Conservation (phyloP, 2,329 filamentous ascomycete species). For the Chlorencoelia australis region DNA sequence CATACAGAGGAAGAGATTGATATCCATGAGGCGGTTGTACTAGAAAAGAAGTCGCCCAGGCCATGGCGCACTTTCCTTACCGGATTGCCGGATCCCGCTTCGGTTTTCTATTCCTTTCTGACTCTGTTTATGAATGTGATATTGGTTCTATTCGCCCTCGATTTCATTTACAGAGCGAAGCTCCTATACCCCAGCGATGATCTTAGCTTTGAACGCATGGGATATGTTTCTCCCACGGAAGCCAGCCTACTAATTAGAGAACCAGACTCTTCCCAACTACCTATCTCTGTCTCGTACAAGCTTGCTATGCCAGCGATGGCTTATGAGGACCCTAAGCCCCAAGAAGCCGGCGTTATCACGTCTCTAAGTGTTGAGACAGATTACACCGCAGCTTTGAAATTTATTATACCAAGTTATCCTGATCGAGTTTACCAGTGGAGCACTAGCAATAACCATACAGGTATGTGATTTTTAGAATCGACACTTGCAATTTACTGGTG, state of each 20-base stretch:
- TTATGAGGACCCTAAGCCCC: conserved; percentile 53
- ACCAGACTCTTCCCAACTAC: conserved; percentile 64
- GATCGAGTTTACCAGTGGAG: conserved; percentile 74
- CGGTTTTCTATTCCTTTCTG: conserved; percentile 51
- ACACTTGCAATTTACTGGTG: no score
- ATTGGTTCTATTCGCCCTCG: conserved; percentile 59
- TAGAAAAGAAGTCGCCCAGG: conserved; percentile 46
- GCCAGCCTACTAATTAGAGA: conserved; percentile 80
- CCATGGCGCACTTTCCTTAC: conserved; percentile 58
- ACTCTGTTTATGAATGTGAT: conserved; percentile 64
- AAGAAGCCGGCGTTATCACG: conserved; percentile 52
- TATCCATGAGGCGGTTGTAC: conserved; percentile 50
- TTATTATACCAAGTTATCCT: conserved; percentile 53
- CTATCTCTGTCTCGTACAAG: conserved; percentile 60
- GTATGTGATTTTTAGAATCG: no score
- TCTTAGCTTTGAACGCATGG: conserved; percentile 76
- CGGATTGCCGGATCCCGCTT: conserved; percentile 67
- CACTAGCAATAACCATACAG: conserved; percentile 78
- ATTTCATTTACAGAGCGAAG: conserved; percentile 68
- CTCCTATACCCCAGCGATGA: conserved; percentile 61
- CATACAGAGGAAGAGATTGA: conserved; percentile 43
- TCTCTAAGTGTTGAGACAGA: conserved; percentile 69
- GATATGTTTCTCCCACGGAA: conserved; percentile 71
- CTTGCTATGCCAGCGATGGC: conserved; percentile 41
- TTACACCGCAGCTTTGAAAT: conserved; percentile 62